These are phyloP conservation scores for Rhodotorula sp. DNA, from an alignment of 1,284 basidiomycete genomes.

Conservation along the genomic window DNA sequence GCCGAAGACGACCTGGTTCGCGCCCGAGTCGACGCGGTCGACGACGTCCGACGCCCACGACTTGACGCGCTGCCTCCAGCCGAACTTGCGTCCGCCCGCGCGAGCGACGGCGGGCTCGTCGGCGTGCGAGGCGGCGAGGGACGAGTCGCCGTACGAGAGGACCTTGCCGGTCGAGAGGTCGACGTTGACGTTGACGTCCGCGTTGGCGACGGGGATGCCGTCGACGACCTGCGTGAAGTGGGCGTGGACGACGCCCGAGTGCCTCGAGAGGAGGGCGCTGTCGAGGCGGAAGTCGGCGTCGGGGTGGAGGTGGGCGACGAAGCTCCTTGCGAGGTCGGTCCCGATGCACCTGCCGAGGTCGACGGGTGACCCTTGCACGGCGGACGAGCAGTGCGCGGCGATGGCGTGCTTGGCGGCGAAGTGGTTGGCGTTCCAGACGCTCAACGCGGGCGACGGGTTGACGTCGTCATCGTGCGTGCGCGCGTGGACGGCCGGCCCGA, in stretches of 20 bases:
- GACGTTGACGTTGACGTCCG: conserved; percentile 60
- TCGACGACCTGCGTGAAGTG: conserved; percentile 63
- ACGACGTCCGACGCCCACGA: conserved; percentile 24
- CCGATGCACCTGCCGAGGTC: conserved; percentile 18
- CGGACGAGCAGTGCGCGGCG: conserved; percentile 2
- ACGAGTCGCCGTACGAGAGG: conserved; percentile 41
- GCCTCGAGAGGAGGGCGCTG: conserved; percentile 37
- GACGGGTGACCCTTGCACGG: background rate
- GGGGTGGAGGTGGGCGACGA: conserved; percentile 32
- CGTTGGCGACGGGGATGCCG: conserved; percentile 80
- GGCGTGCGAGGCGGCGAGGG: conserved; percentile 15
- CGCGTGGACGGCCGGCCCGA: conserved; percentile 26
- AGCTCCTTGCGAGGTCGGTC: conserved; percentile 11
- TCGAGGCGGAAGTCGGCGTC: conserved; percentile 35
- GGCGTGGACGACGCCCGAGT: conserved; percentile 40
- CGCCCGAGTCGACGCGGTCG: conserved; percentile 5
- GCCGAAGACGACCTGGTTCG: conserved; percentile 28
- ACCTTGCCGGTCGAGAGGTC: conserved; percentile 60
- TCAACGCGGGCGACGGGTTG: conserved; percentile 15
- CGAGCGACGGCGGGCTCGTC: conserved; percentile 12
- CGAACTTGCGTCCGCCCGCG: background rate
- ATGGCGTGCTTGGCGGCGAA: conserved; percentile 1
- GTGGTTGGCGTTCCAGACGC: conserved; percentile 17
- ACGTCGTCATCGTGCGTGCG: conserved; percentile 3
- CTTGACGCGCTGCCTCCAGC: conserved; percentile 28